These are phyloP conservation scores for Vanrija sp. DNA, from an alignment of 1,284 basidiomycete genomes.

Conservation along the genomic window DNA sequence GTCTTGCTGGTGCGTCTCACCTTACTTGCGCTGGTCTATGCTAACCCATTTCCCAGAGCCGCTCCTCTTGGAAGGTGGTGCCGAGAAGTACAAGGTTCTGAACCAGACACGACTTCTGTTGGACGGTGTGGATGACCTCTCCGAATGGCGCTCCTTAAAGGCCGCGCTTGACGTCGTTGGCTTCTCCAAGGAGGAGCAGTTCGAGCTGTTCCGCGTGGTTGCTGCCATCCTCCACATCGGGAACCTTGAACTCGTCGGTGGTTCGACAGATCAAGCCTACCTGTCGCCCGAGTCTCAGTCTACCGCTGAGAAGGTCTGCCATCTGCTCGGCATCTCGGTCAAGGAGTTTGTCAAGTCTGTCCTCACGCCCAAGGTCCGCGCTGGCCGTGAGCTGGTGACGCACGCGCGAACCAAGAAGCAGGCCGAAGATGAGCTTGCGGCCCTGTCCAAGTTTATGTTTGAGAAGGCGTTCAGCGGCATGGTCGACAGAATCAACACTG, in stretches of 20 bases:
- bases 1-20: constrained; percentile 58
- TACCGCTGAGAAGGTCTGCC: constrained; percentile 79
- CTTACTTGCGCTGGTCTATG: neutral
- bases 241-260: constrained; percentile 79
- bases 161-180: constrained; percentile 53
- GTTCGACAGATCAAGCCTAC: constrained; percentile 80
- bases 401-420: constrained; percentile 89
- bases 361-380: constrained; percentile 81
- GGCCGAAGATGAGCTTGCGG: constrained; percentile 85
- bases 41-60: constrained; percentile 54
- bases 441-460: constrained; percentile 93
- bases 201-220: constrained; percentile 89
- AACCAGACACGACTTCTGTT: constrained; percentile 85
- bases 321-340: constrained; percentile 86
- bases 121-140: constrained; percentile 87
- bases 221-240: constrained; percentile 94
- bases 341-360: constrained; percentile 85
- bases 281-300: constrained; percentile 60
- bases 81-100: constrained; percentile 85
- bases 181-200: constrained; percentile 76
- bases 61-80: constrained; percentile 68
- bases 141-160: constrained; percentile 80
- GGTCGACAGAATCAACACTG: constrained; percentile 92
- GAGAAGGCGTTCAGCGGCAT: constrained; percentile 94
- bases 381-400: constrained; percentile 94